Base-by-base conservation (phyloP, 139 green algal genomes). In the Coelastrella sp. region DNA sequence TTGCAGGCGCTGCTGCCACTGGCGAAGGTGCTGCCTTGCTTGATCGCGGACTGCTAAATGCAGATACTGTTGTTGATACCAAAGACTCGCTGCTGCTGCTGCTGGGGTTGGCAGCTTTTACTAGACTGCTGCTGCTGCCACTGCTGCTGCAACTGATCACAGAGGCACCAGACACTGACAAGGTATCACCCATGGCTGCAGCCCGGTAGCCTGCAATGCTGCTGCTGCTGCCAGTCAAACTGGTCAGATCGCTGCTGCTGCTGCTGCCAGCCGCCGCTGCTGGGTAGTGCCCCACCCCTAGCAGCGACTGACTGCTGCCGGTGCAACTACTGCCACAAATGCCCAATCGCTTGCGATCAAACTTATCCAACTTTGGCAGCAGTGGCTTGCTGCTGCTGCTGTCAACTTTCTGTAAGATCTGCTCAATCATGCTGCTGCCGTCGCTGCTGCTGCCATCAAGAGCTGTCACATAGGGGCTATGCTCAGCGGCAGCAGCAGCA, bases 301-400 rank as follows among this genome's bases (percentile, higher is more conserved):
- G 16, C 14, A 76, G 22, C 14, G 68, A 76, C 64, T 73, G 6
- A 7, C 32, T 20, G 20, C 75, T 83, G 22, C 80, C 61, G 20
- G 14, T 86, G 80, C 60, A 76, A 61, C 64, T 87, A 32, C 14
- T 87, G 81, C 81, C 61, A 23, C n/a, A 5, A 5, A 87, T 83
- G 4, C 77, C 47, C 14, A 11, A 54, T 54, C 65, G 6, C 77
- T 83, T 32, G 0, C 8, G 7, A 22, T 58, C 74, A 14, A 60
- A 4, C 3, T 57, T 14, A 8, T 7, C 74, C 23, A 86, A 59
- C 57, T 65, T 86, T 7, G 80, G n/a, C n/a, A 86, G 59, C 60
- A 74, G 80, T 7, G 23, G 74, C 22, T 58, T 80, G 74, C 22
- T 80, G 22, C 74, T 80, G 74, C 74, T 17, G 8, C 23, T 80